Evolutionary conservation across 2,329 filamentous ascomycete species (phyloP), one percentile per base, ranked within the genome.

Genomic region (Colletotrichum phormii): DNA sequence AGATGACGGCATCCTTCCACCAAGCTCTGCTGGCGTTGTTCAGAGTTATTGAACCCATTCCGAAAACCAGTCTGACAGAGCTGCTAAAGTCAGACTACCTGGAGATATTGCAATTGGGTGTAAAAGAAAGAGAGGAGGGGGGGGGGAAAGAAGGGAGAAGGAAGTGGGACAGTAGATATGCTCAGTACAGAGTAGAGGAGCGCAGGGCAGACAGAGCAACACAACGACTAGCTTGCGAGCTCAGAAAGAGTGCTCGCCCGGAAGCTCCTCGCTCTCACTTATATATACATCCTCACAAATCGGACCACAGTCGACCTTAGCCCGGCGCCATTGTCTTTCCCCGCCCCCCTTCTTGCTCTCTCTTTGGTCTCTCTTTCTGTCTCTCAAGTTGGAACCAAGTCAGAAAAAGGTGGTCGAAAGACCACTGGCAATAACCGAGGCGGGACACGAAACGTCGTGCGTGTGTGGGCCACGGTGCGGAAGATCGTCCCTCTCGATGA

Each of bases 1-100:
- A 90, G 66, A 90, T 84, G 4, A 87, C 83, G 61, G 83, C 84
- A 76, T 90, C 86, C 78, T 89, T 90, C 88, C 88, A 90, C 88
- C 88, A 90, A 67, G 65, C 62, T 24, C 58, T 67, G 33, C 46
- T 58, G 35, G 26, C 55, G 35, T 73, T 73, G 54, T 35, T 63
- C 15, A 63, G 31, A 46, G 66, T 71, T 18, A 73, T 68, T 22
- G 71, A 71, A n/a, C 71, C 71, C 71, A 73, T 73, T 8, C 31
- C 13, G 55, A 33, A 57, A 22, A 53, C 26, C 46, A 51, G 24
- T 15, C 29, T 61, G 55, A 15, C 26, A 29, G 31, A 18, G 33
- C 29, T 29, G 29, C 12, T 54, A 22, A 49, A 49, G 31, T 8
- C 61, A 64, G 35, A 8, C 22, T 51, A 51, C 24, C 22, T 51